Evolutionary conservation across 192 early-diverging fungal genomes (phyloP).

Genomic region (Rhizophagus clarus): DNA sequence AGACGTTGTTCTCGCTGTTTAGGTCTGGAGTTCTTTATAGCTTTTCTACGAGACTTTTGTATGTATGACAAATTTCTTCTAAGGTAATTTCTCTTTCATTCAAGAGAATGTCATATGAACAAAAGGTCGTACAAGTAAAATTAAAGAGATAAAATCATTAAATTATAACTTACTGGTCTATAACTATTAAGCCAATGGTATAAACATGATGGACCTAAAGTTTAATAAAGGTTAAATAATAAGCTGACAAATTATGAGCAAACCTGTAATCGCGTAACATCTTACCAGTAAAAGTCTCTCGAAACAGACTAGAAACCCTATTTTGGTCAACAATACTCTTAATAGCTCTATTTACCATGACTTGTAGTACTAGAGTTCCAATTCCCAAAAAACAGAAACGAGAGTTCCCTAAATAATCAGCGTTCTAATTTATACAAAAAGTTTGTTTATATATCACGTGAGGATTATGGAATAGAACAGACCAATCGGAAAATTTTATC

Average conservation of each 20-base stretch:
- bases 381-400: neutral
- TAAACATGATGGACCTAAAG: slow-evolving; percentile 17
- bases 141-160: neutral
- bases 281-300: slow-evolving; percentile 28
- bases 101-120: neutral
- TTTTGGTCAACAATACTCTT: slow-evolving; percentile 15
- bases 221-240: neutral
- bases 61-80: slow-evolving; percentile 29
- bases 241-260: neutral
- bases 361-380: neutral
- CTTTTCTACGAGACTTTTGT: slow-evolving; percentile 6
- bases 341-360: slow-evolving; percentile 18
- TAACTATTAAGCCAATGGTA: slow-evolving; percentile 4
- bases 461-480: neutral
- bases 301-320: slow-evolving; percentile 5
- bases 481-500: neutral
- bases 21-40: neutral
- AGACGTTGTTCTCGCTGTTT: neutral
- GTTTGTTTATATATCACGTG: neutral
- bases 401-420: neutral
- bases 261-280: neutral
- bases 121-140: neutral
- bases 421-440: neutral
- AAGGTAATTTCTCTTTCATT: slow-evolving; percentile 17
- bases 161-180: slow-evolving; percentile 17